A percentile compares a stretch with the other conserved stretches of the same genome.
phyloP scores from a whole-genome alignment of 2,329 filamentous ascomycete genomes.

The Cercospora sp. region DNA sequence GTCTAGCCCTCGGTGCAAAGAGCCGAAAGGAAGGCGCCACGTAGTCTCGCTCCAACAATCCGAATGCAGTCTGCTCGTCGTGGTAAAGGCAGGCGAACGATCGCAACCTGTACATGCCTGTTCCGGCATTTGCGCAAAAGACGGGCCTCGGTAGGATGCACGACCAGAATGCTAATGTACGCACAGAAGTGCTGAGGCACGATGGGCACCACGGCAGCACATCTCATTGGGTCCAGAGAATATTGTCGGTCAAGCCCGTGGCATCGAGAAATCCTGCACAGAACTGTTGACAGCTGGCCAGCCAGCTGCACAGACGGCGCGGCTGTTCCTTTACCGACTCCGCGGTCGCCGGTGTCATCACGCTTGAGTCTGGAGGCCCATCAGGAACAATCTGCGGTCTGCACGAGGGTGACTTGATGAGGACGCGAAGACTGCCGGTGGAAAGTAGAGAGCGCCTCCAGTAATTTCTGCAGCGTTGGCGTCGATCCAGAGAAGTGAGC shows the following conservation, averaged over 20 bases:
- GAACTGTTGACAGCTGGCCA: background rate
- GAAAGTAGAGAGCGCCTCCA: conserved; percentile 35
- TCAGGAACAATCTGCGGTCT: conserved; percentile 26
- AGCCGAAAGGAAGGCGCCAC: background rate
- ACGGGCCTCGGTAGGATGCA: background rate
- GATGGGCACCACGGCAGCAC: background rate
- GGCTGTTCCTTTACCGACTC: background rate
- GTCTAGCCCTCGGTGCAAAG: background rate
- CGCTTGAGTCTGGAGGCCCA: conserved; percentile 18
- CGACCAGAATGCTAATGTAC: background rate
- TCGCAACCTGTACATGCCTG: background rate
- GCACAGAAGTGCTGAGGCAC: background rate
- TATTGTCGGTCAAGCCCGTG: background rate
- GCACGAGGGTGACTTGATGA: conserved; percentile 23
- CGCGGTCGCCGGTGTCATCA: background rate
- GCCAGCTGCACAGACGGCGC: background rate
- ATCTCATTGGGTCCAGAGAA: background rate
- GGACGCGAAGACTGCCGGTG: conserved; percentile 25
- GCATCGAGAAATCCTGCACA: background rate
- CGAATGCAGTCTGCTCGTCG: background rate
- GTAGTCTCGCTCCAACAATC: background rate
- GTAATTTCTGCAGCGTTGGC: conserved; percentile 35
- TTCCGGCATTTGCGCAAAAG: background rate
- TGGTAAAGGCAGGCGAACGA: background rate
- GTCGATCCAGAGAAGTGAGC: conserved; percentile 55